Evolutionary conservation across 2,329 filamentous ascomycete genomes (phyloP).

Genomic region (Fusarium sp.): DNA sequence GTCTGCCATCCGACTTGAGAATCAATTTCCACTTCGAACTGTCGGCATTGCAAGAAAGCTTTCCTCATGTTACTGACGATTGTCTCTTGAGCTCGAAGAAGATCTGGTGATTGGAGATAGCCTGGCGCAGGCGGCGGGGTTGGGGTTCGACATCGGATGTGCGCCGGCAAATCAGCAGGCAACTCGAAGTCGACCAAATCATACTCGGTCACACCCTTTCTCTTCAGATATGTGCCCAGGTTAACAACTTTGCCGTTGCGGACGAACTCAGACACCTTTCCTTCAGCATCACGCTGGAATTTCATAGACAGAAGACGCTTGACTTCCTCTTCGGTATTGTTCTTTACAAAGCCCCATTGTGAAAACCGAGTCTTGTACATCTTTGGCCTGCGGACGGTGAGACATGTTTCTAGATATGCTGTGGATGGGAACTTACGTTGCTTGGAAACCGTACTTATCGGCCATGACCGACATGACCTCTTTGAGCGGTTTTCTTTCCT

Average conservation of each 20-base stretch:
- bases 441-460: conserved; percentile 64
- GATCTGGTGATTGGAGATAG: conserved; percentile 60
- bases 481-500: conserved; percentile 66
- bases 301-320: conserved; percentile 67
- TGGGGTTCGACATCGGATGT: conserved; percentile 62
- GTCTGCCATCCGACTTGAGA: conserved; percentile 58
- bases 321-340: conserved; percentile 69
- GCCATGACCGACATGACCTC: conserved; percentile 68
- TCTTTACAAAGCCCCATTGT: conserved; percentile 70
- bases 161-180: conserved; percentile 60
- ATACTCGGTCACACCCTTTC: conserved; percentile 68
- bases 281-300: conserved; percentile 67
- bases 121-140: conserved; percentile 61
- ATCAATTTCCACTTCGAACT: conserved; percentile 59
- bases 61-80: conserved; percentile 62
- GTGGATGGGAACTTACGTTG: conserved; percentile 59
- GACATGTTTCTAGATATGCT: neutral
- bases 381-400: conserved; percentile 59
- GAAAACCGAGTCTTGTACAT: conserved; percentile 72
- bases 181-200: conserved; percentile 65
- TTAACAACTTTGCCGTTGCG: conserved; percentile 68
- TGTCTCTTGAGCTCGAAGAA: conserved; percentile 61
- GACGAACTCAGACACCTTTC: conserved; percentile 68
- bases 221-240: conserved; percentile 66
- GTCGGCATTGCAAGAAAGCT: conserved; percentile 62